Evolutionary conservation across 129 eudicot genomes (phyloP).

Genomic region (Heracleum sosnowskyi): DNA sequence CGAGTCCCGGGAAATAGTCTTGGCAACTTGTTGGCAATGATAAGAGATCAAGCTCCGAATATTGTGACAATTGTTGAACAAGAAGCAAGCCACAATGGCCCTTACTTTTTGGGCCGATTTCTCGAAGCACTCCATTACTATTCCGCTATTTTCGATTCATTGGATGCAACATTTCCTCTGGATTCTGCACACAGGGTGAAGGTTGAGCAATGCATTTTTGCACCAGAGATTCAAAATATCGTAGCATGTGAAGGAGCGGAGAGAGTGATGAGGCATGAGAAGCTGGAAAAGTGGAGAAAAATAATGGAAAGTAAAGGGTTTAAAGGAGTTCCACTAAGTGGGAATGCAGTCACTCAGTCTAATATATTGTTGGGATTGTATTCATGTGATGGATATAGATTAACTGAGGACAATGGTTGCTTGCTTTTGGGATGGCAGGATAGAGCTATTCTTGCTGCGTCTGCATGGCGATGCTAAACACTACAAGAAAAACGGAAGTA

Average conservation of each 20-base stretch:
- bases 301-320: constrained; percentile 74
- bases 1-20: constrained; percentile 3
- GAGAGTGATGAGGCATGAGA: constrained; percentile 73
- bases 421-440: constrained; percentile 91
- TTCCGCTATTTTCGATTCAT: constrained; percentile 3
- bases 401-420: constrained; percentile 76
- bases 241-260: constrained; percentile 70
- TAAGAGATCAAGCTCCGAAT: constrained; percentile 9
- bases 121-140: constrained; percentile 8
- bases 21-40: constrained; percentile 5
- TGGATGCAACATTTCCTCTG: constrained; percentile 34
- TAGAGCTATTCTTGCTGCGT: constrained; percentile 75
- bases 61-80: constrained; percentile 7
- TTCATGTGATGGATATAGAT: constrained; percentile 75
- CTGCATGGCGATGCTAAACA: constrained; percentile 73
- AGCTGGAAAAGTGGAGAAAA: constrained; percentile 83
- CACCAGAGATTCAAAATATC: constrained; percentile 64
- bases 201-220: constrained; percentile 70
- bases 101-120: constrained; percentile 12
- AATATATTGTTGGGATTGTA: constrained; percentile 62
- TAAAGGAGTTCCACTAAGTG: constrained; percentile 58
- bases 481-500: neutral
- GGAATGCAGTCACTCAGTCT: constrained; percentile 72
- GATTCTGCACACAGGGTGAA: constrained; percentile 72
- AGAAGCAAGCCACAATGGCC: constrained; percentile 13